Percentiles rank a stretch among this genome's conserved stretches.
Conservation (phyloP, 805 yeast species). For the Suhomyces emberorum region DNA sequence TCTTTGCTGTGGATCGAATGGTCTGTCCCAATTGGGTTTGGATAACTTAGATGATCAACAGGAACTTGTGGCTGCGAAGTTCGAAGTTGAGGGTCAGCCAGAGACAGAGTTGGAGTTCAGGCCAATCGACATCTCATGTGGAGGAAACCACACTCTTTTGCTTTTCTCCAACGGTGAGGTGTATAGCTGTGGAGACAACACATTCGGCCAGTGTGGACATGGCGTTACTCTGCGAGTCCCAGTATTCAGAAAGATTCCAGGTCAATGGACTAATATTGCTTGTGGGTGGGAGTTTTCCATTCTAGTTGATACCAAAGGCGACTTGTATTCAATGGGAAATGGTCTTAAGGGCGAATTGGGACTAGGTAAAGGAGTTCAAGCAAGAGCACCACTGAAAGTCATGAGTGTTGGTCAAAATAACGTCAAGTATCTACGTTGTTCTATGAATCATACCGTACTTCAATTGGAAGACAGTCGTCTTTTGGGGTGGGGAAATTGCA, state of each 20-base stretch:
- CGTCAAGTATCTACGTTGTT: constrained; percentile 23
- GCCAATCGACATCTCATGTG: constrained; percentile 58
- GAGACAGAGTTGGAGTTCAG: constrained; percentile 10
- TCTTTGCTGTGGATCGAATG: constrained; percentile 80
- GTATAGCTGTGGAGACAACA: constrained; percentile 59
- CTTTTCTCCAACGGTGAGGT: constrained; percentile 51
- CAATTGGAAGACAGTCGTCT: constrained; percentile 39
- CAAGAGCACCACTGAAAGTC: constrained; percentile 9
- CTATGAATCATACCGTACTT: constrained; percentile 47
- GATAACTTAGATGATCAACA: constrained; percentile 46
- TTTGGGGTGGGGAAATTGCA: constrained; percentile 67
- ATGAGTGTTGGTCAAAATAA: not conserved
- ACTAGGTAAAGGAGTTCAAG: constrained; percentile 18
- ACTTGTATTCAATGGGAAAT: constrained; percentile 52
- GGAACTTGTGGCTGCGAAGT: constrained; percentile 14
- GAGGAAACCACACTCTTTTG: constrained; percentile 83
- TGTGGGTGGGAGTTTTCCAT: constrained; percentile 83
- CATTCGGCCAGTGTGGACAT: constrained; percentile 51
- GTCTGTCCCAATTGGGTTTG: constrained; percentile 69
- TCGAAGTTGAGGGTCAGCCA: constrained; percentile 6
- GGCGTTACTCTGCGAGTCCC: constrained; percentile 3
- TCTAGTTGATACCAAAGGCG: constrained; percentile 39
- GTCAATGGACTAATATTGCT: constrained; percentile 44
- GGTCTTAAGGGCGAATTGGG: constrained; percentile 82
- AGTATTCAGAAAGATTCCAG: constrained; percentile 18